Evolutionary conservation across 2,329 filamentous ascomycete species (phyloP), one percentile per base, ranked within the genome.

Genomic region (Dryadomyces quercivorus): DNA sequence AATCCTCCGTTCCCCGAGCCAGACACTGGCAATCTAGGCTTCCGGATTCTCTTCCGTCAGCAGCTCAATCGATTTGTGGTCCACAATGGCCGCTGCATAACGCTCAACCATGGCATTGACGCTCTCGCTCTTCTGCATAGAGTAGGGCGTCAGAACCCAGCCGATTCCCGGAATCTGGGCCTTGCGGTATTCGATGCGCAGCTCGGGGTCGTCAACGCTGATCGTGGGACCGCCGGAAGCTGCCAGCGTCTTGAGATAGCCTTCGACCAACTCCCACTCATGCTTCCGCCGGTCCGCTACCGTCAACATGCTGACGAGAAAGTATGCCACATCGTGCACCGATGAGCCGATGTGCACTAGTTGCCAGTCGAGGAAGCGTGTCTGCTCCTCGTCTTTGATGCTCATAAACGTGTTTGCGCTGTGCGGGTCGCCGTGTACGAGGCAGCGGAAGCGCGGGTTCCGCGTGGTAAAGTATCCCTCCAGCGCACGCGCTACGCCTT

Each of bases 271-370:
- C 9, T 63, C 59, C 57, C 61, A 61, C 59, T 70, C 67, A 51
- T 66, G 62, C 31, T 59, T 57, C 20, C 67, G 61, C 40, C 67
- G 62, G 50, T 68, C 65, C 56, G 66, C 64, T 38, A 67, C 50
- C 26, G 58, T 62, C 13, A 70, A 58, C 13, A 66, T 63, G 43
- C 66, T 63, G 5, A 55, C 62, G 36, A 69, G 55, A 56, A 65
- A 68, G 57, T 69, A 70, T 0, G 63, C 60, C 22, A 70, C 57
- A 51, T 70, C 67, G 54, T 69, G 67, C 56, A 70, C 66, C 2
- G 62, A 62, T 2, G 65, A 66, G 31, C 66, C 65, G 52, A 67
- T 63, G 56, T 67, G 63, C 15, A 67, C 62, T 49, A 63, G 61
- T 56, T 69, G 66, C 63, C 64, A 70, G 59, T 69, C 67, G 21